Base-by-base conservation (phyloP, 768 basidiomycete species). In the Calocera cornea region DNA sequence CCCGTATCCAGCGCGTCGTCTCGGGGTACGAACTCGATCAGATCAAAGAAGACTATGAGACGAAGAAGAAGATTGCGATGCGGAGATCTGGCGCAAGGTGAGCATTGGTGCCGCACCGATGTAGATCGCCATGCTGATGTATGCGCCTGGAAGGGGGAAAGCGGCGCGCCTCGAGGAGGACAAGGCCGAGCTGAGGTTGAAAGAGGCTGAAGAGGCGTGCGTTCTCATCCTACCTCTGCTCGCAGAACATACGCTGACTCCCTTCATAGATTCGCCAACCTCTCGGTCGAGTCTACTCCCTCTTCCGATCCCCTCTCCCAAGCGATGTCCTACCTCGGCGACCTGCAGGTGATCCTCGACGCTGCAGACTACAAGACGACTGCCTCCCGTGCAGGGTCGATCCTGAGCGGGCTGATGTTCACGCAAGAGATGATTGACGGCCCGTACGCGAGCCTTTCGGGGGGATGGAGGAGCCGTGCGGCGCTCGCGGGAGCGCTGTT, bases 351-450 rank as follows among this genome's bases (percentile, higher is more conserved):
- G 0, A 64, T 22, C 34, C 66, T 69, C 66, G 74, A 74, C 27
- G 69, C 74, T 1, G 65, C 69, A 0, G 54, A 60, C 54, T 60
- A 60, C 54, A 12, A 60, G 19, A 72, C 72, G 1, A 73, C 76
- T 14, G 71, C 75, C 22, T 69, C 73, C 1, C 70, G 73, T 16
- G 87, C 86, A 0, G 78, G 80, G 36, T 72, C 72, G 0, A 83
- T 89, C 65, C 78, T 88, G 12, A 71, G 75, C 24, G 87, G 87
- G 0, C 76, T 89, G 1, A 87, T 87, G 0, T 88, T 88, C 74
- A 70, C 75, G 36, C 36, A 38, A 14, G 44, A 68, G 2, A 65
- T 66, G 68, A 64, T 68, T 1, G 68, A 65, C 14, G 68, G 65
- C 3, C 49, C 34, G 49, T 68, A 65, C 40, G 19, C 22, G 27